phyloP scores from a whole-genome alignment of 108 stramenopile species.

The Pseudonitzschia delicatissima region DNA sequence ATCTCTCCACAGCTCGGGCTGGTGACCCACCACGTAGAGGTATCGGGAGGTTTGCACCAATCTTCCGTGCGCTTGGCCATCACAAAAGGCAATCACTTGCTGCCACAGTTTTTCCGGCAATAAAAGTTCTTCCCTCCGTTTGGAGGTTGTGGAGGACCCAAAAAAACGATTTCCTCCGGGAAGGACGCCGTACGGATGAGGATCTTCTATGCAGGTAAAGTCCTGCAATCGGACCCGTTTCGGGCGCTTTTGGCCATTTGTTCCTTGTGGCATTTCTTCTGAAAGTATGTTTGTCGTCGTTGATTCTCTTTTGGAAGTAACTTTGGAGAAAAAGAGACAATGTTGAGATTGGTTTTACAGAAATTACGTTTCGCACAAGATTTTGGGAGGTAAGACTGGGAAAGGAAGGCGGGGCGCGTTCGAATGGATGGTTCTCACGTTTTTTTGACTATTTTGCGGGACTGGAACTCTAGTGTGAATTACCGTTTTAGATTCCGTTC shows the following conservation, averaged over 20 bases:
- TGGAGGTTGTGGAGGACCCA: not conserved
- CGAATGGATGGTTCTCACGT: no score
- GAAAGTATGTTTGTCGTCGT: not conserved
- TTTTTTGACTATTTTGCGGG: no score
- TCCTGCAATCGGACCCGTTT: slow-evolving; percentile 21
- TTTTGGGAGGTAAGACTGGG: no score
- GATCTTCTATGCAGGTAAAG: slow-evolving; percentile 23
- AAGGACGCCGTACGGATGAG: slow-evolving; percentile 75
- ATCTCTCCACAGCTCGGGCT: slow-evolving; percentile 85
- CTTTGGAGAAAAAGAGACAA: no score
- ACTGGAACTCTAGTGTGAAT: no score
- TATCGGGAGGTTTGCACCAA: slow-evolving; percentile 52
- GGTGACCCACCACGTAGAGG: slow-evolving; percentile 77
- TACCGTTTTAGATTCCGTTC: no score
- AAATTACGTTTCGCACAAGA: no score
- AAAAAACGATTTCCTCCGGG: slow-evolving; percentile 76
- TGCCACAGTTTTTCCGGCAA: slow-evolving; percentile 58
- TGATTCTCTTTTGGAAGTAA: no score
- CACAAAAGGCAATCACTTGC: slow-evolving; percentile 51
- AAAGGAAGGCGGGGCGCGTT: no score
- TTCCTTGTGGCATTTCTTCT: not conserved
- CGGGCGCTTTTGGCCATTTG: not conserved
- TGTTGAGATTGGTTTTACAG: no score
- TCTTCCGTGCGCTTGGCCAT: slow-evolving; percentile 41
- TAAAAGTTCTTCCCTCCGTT: slow-evolving; percentile 5